These are phyloP conservation scores for Petrea volubilis DNA, from an alignment of 257 asterid genomes.

Conservation along the genomic window DNA sequence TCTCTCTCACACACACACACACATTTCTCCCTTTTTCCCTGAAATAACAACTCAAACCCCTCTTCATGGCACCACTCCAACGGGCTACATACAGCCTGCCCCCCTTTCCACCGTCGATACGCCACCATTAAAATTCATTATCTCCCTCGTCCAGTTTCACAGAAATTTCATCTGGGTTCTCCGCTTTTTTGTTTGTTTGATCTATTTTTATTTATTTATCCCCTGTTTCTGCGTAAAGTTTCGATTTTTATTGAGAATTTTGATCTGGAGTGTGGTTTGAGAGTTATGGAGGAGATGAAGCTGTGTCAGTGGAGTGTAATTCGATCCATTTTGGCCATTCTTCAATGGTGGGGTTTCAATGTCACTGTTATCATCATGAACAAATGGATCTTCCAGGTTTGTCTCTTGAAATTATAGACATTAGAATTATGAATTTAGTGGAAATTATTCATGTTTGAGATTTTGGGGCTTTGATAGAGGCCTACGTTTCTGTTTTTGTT, in stretches of 20 bases:
- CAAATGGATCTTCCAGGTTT: constrained; percentile 92
- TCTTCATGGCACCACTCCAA: constrained; percentile 30
- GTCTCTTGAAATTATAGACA: neutral
- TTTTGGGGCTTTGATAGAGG: neutral
- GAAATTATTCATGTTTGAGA: neutral
- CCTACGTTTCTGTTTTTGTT: constrained; percentile 13
- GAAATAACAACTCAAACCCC: constrained; percentile 14
- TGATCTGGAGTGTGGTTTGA: constrained; percentile 37
- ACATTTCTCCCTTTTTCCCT: neutral
- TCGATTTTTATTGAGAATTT: constrained; percentile 13
- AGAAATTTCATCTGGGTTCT: constrained; percentile 25
- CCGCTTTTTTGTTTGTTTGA: neutral
- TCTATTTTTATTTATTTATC: constrained; percentile 13
- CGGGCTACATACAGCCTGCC: constrained; percentile 32
- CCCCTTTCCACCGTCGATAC: constrained; percentile 31
- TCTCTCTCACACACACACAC: too few species aligned
- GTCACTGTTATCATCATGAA: constrained; percentile 84
- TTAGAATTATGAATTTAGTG: neutral
- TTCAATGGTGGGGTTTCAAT: constrained; percentile 92
- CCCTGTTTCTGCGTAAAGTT: constrained; percentile 3
- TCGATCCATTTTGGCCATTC: constrained; percentile 67
- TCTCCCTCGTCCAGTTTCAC: neutral
- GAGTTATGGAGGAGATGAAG: constrained; percentile 55
- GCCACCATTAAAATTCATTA: constrained; percentile 13
- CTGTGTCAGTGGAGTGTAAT: constrained; percentile 62